phyloP scores from a whole-genome alignment of 2,329 filamentous ascomycete species.

The Monilinia laxa region DNA sequence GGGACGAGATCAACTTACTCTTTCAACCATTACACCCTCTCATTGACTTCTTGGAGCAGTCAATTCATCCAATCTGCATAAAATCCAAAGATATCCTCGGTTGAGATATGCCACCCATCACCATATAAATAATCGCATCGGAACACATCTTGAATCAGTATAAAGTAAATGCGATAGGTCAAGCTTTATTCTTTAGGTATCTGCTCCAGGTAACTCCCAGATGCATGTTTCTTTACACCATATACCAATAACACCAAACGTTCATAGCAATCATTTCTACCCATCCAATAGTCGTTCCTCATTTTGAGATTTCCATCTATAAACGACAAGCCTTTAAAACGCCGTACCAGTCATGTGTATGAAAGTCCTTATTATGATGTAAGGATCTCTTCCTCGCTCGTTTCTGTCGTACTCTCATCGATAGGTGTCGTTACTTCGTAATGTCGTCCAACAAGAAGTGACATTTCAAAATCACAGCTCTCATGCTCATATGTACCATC shows the following conservation, averaged over 20 bases:
- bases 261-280: not conserved
- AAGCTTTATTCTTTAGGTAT: slow-evolving; percentile 16
- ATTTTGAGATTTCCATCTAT: slow-evolving; percentile 16
- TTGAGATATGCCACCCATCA: not conserved
- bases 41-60: not conserved
- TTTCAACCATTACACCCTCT: too few relatives aligned
- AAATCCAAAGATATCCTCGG: too few relatives aligned
- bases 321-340: not conserved
- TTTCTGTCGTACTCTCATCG: slow-evolving; percentile 27
- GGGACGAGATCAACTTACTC: not conserved
- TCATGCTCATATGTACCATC: not conserved
- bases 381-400: slow-evolving; percentile 30
- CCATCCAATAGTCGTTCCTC: not conserved
- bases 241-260: not conserved
- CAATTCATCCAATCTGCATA: not conserved
- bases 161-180: not conserved
- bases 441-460: not conserved
- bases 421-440: not conserved
- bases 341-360: slow-evolving; percentile 7
- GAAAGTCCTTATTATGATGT: slow-evolving; percentile 20
- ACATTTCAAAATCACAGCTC: slow-evolving; percentile 5
- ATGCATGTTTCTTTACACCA: not conserved
- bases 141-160: not conserved
- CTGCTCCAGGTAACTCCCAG: slow-evolving; percentile 2
- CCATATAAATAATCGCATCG: not conserved